A percentile compares a stretch with the other conserved stretches of the same genome.
Conservation (phyloP, 2,329 filamentous ascomycete species). For the Bipolaris zeicola region DNA sequence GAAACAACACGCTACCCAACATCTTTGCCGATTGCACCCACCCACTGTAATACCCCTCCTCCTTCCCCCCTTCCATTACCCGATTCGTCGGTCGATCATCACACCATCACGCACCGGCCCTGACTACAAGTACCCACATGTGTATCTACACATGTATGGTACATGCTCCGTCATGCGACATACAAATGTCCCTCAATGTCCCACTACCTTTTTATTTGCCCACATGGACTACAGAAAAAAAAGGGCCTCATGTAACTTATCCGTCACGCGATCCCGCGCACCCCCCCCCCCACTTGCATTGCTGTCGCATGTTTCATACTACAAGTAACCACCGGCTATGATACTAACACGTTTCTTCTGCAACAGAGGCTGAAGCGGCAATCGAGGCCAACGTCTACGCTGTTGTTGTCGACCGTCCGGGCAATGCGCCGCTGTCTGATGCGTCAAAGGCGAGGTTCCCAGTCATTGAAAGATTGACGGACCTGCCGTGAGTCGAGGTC, state of each 20-base stretch:
- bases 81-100: constrained; percentile 7
- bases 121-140: constrained; percentile 2
- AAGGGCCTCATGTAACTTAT: constrained; percentile 1
- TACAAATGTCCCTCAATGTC: constrained; percentile 1
- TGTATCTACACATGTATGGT: not conserved
- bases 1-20: constrained; percentile 19
- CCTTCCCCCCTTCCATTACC: constrained; percentile 9
- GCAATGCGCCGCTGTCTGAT: constrained; percentile 65
- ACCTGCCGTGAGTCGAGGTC: constrained; percentile 36
- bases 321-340: not conserved
- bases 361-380: constrained; percentile 53
- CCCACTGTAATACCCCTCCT: constrained; percentile 11
- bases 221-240: not conserved
- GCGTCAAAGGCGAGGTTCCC: constrained; percentile 28
- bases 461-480: constrained; percentile 43
- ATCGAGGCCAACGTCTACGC: constrained; percentile 50
- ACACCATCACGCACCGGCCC: constrained; percentile 1
- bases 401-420: constrained; percentile 63
- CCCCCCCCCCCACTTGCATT: not conserved
- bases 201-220: not conserved
- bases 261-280: constrained; percentile 8
- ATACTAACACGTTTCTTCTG: constrained; percentile 16
- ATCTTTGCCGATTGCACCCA: not conserved
- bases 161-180: constrained; percentile 8
- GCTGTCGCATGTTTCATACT: constrained; percentile 4